A percentile compares a stretch with the other conserved stretches of the same genome.
Evolutionary conservation across 2,329 filamentous ascomycete species (phyloP).

Genomic region (Trematosphaeria pertusa): DNA sequence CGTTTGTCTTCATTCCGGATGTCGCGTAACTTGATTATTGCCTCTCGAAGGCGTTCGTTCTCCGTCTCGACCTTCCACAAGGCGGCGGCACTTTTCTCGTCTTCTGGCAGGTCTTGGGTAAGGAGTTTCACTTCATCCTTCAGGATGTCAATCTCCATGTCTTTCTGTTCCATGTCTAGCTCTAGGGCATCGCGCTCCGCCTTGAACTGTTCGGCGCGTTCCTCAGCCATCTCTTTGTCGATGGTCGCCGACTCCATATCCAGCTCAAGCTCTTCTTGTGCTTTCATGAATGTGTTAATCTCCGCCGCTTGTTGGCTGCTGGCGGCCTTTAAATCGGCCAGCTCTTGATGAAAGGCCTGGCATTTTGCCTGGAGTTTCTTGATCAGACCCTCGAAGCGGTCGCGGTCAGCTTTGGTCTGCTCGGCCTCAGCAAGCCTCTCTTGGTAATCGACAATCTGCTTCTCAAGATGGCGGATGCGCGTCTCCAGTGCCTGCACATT

Average conservation of each 20-base stretch:
- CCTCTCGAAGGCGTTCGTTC: constrained; percentile 86
- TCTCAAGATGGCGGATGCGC: constrained; percentile 85
- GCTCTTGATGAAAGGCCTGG: constrained; percentile 82
- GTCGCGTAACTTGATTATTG: constrained; percentile 82
- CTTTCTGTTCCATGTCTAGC: constrained; percentile 79
- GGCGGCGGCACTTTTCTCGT: constrained; percentile 84
- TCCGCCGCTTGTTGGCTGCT: constrained; percentile 77
- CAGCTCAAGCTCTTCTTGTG: constrained; percentile 84
- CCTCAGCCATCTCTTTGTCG: constrained; percentile 96
- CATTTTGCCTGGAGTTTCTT: constrained; percentile 91
- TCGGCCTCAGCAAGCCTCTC: constrained; percentile 84
- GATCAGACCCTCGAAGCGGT: constrained; percentile 83
- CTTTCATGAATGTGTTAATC: constrained; percentile 67
- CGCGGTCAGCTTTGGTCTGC: constrained; percentile 75
- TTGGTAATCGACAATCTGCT: constrained; percentile 82
- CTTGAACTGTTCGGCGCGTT: constrained; percentile 83
- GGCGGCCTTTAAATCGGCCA: constrained; percentile 75
- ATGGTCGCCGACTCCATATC: constrained; percentile 85
- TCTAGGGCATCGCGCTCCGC: constrained; percentile 80
- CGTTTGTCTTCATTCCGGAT: constrained; percentile 84
- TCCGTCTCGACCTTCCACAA: constrained; percentile 92
- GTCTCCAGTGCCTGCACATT: constrained; percentile 83
- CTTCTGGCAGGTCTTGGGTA: constrained; percentile 82
- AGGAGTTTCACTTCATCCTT: constrained; percentile 87
- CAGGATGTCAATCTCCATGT: constrained; percentile 86